Evolutionary conservation across 2,329 filamentous ascomycete species (phyloP).

Genomic region (Aspergillus sojae): DNA sequence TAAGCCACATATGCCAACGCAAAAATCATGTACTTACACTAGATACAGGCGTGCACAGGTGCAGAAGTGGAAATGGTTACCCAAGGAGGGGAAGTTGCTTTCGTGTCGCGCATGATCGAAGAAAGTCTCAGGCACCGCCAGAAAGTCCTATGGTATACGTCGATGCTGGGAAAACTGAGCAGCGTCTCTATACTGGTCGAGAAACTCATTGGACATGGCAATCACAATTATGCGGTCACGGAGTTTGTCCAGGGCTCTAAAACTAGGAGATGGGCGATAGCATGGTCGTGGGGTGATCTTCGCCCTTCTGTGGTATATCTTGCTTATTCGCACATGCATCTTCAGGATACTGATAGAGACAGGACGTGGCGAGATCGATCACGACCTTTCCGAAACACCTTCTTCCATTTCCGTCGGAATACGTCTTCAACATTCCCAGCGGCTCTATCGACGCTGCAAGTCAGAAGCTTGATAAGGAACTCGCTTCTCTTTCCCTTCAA

Average conservation of each 20-base stretch:
- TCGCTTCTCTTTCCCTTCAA: conserved; percentile 60
- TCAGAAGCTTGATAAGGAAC: conserved; percentile 48
- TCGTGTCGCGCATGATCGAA: conserved; percentile 69
- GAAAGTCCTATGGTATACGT: conserved; percentile 81
- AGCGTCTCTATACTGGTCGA: conserved; percentile 64
- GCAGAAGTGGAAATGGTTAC: conserved; percentile 84
- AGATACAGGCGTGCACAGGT: conserved; percentile 65
- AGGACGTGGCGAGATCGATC: conserved; percentile 40
- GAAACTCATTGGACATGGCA: conserved; percentile 56
- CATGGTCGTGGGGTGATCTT: conserved; percentile 76
- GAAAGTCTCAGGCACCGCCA: conserved; percentile 66
- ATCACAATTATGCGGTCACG: conserved; percentile 80
- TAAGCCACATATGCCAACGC: conserved; percentile 45
- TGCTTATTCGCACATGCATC: not conserved
- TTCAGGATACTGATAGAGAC: conserved; percentile 10
- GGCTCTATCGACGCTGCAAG: conserved; percentile 35
- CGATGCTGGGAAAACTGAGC: conserved; percentile 85
- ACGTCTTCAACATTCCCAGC: conserved; percentile 43
- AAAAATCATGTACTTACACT: not conserved
- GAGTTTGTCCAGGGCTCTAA: conserved; percentile 76
- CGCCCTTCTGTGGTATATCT: conserved; percentile 60
- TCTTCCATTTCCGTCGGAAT: conserved; percentile 57
- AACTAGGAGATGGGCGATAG: conserved; percentile 84
- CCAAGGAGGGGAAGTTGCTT: conserved; percentile 73
- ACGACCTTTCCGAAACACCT: conserved; percentile 53